Percentiles rank a stretch among this genome's conserved stretches.
phyloP scores from a whole-genome alignment of 345 rosid genomes.

The Anacardium occidentale region DNA sequence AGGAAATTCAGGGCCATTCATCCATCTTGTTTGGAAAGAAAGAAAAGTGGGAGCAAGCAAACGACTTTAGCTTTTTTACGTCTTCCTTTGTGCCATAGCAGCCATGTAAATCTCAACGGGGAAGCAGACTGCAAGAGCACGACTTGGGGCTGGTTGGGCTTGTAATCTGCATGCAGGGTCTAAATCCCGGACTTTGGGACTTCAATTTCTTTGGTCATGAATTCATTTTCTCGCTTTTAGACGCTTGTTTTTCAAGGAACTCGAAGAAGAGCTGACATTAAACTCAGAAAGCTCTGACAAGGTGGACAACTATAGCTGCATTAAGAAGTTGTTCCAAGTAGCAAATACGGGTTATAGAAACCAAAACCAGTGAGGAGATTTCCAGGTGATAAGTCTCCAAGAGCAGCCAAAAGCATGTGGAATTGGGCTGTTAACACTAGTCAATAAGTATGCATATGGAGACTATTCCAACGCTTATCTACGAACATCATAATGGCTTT shows the following conservation, averaged over 20 bases:
- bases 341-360: slow-evolving; percentile 71
- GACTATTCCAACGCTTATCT: too few relatives aligned
- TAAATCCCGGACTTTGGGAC: slow-evolving; percentile 54
- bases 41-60: too few relatives aligned
- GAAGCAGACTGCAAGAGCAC: too few relatives aligned
- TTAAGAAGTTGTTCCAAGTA: slow-evolving; percentile 80
- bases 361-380: slow-evolving; percentile 75
- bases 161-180: too few relatives aligned
- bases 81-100: too few relatives aligned
- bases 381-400: slow-evolving; percentile 71
- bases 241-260: slow-evolving; percentile 59
- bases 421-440: slow-evolving; percentile 71
- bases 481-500: too few relatives aligned
- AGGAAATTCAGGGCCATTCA: too few relatives aligned
- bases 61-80: too few relatives aligned
- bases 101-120: too few relatives aligned
- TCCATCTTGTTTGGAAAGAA: too few relatives aligned
- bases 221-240: slow-evolving; percentile 48
- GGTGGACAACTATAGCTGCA: slow-evolving; percentile 68
- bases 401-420: slow-evolving; percentile 87
- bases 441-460: too few relatives aligned
- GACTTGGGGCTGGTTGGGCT: too few relatives aligned
- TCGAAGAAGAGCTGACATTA: slow-evolving; percentile 75
- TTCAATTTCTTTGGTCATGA: slow-evolving; percentile 53
- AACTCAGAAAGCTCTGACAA: slow-evolving; percentile 82